phyloP scores from a whole-genome alignment of 2,329 filamentous ascomycete genomes.

The Sporothrix phasma region DNA sequence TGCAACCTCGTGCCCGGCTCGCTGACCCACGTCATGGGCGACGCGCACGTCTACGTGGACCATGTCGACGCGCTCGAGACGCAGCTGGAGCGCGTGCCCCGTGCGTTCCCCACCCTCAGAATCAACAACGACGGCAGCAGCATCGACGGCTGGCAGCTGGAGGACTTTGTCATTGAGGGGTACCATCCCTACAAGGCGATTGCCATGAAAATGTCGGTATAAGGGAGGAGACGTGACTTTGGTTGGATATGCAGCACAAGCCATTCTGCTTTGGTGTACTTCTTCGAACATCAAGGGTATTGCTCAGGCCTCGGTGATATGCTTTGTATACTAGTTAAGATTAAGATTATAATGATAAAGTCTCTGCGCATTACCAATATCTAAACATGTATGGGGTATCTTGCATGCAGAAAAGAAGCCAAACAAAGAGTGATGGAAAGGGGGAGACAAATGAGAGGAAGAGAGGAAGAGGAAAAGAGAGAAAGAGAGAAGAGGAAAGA shows the following conservation, averaged over 20 bases:
- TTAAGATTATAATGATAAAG: neutral
- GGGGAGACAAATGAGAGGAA: neutral
- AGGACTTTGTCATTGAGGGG: conserved; percentile 78
- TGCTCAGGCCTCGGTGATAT: neutral
- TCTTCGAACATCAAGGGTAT: neutral
- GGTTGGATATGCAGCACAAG: neutral
- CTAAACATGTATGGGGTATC: conserved; percentile 9
- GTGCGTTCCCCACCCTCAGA: conserved; percentile 67
- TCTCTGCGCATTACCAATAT: no score
- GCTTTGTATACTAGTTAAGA: neutral
- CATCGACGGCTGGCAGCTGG: conserved; percentile 82
- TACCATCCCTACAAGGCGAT: conserved; percentile 89
- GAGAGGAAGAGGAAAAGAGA: neutral
- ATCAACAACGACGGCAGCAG: conserved; percentile 59
- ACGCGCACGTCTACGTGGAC: conserved; percentile 93
- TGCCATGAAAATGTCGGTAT: conserved; percentile 98
- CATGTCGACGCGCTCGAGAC: conserved; percentile 78
- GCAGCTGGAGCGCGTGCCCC: conserved; percentile 72
- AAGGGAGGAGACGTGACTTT: neutral
- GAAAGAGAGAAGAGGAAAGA: no score
- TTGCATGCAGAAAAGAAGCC: neutral
- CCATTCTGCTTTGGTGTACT: neutral
- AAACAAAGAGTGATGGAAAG: neutral
- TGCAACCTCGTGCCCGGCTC: conserved; percentile 77
- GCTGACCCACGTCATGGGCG: conserved; percentile 91